These are phyloP conservation scores for Rubus parviflorus DNA, from an alignment of 306 rosid species.

Conservation along the genomic window DNA sequence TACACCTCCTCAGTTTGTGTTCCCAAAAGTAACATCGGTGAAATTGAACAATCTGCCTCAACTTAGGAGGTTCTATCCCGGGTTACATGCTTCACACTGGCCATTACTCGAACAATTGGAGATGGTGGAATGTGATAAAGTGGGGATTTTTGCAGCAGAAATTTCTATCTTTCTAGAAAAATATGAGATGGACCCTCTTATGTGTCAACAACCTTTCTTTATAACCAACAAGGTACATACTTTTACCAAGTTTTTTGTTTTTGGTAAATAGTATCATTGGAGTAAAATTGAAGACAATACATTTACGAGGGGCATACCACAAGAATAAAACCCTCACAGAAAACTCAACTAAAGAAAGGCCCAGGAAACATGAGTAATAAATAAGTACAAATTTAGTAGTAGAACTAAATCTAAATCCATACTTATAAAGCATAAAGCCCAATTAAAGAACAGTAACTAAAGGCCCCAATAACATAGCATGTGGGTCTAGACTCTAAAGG, in stretches of 20 bases:
- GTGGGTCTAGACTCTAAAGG: too few relatives aligned
- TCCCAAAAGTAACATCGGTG: slow-evolving; percentile 2
- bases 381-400: too few relatives aligned
- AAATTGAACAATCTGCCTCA: neutral
- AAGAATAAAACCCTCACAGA: too few relatives aligned
- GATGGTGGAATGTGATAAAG: rapidly evolving
- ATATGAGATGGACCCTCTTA: neutral
- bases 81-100: slow-evolving; percentile 18
- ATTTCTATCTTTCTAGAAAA: neutral
- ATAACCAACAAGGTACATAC: neutral
- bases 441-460: too few relatives aligned
- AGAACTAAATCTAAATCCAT: too few relatives aligned
- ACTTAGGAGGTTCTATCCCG: slow-evolving; percentile 20
- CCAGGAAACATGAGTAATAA: too few relatives aligned
- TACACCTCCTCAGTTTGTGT: slow-evolving; percentile 1
- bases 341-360: too few relatives aligned
- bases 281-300: too few relatives aligned
- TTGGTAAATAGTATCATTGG: too few relatives aligned
- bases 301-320: too few relatives aligned
- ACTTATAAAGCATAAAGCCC: too few relatives aligned
- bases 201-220: neutral
- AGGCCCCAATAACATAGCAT: too few relatives aligned
- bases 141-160: neutral
- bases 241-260: neutral
- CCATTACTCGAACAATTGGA: neutral